These are phyloP conservation scores for Hymenoscyphus repandus DNA, from an alignment of 2,329 filamentous ascomycete species.

Conservation along the genomic window DNA sequence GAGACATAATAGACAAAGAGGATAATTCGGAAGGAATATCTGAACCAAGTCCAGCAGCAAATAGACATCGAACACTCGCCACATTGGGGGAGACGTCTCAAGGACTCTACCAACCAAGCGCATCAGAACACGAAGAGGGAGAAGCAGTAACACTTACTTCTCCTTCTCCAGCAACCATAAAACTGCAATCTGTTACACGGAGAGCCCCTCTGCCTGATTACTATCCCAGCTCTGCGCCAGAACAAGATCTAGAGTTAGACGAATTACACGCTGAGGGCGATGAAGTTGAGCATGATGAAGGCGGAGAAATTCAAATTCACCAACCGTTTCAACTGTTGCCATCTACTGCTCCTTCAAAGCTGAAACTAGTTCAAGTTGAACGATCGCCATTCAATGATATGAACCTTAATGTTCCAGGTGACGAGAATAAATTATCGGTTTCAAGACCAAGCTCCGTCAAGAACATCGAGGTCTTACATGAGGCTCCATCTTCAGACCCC, in stretches of 20 bases:
- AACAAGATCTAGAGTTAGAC: slow-evolving; percentile 25
- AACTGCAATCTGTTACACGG: not conserved
- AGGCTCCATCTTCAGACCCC: no score
- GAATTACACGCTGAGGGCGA: slow-evolving; percentile 24
- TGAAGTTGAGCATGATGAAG: slow-evolving; percentile 9
- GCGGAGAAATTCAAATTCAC: not conserved
- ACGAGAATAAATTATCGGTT: not conserved
- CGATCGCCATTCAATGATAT: slow-evolving; percentile 17
- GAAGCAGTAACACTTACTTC: no score
- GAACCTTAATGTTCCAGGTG: no score
- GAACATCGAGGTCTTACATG: not conserved
- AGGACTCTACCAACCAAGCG: not conserved
- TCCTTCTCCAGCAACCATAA: not conserved
- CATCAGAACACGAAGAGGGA: not conserved
- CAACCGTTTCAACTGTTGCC: slow-evolving; percentile 12
- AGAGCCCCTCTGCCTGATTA: not conserved
- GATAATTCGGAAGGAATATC: not conserved
- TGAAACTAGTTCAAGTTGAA: slow-evolving; percentile 23
- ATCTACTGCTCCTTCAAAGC: slow-evolving; percentile 12
- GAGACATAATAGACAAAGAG: not conserved
- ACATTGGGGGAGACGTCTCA: not conserved
- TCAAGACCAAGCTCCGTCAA: not conserved
- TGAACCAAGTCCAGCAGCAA: not conserved
- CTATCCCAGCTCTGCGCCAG: slow-evolving; percentile 11
- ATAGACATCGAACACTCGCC: not conserved